Evolutionary conservation across 257 asterid species (phyloP).

Genomic region (Sherardia arvensis): DNA sequence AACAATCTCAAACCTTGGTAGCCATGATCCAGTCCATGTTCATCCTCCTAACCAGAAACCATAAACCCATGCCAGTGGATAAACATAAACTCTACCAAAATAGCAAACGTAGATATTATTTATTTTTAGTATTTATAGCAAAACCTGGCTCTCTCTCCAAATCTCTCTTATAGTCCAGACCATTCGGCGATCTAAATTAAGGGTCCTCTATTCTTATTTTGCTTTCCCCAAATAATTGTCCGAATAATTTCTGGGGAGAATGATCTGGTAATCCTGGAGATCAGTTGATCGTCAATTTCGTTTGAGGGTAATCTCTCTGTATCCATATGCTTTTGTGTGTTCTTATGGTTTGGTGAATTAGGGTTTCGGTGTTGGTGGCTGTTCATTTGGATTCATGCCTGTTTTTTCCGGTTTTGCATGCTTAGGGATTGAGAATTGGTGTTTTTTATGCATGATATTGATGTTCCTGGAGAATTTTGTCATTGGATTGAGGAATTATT

Average conservation of each 20-base stretch:
- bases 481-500: background rate
- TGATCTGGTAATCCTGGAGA: background rate
- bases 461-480: background rate
- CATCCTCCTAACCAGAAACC: too few species aligned
- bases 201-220: background rate
- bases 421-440: background rate
- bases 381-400: background rate
- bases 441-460: background rate
- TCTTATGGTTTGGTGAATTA: background rate
- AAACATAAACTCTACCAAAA: conserved; percentile 7
- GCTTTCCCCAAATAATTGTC: background rate
- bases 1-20: too few species aligned
- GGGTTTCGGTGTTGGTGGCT: background rate
- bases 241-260: background rate
- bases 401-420: background rate
- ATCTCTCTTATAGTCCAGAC: conserved; percentile 10
- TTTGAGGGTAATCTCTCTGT: background rate
- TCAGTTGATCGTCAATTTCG: conserved; percentile 8
- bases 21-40: too few species aligned
- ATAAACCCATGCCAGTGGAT: too few species aligned
- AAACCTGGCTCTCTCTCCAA: background rate
- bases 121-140: background rate
- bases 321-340: background rate
- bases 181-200: conserved; percentile 24
- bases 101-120: background rate